Evolutionary conservation across 306 rosid genomes (phyloP), one percentile per base, ranked within the genome.

Genomic region (Prunus padus): DNA sequence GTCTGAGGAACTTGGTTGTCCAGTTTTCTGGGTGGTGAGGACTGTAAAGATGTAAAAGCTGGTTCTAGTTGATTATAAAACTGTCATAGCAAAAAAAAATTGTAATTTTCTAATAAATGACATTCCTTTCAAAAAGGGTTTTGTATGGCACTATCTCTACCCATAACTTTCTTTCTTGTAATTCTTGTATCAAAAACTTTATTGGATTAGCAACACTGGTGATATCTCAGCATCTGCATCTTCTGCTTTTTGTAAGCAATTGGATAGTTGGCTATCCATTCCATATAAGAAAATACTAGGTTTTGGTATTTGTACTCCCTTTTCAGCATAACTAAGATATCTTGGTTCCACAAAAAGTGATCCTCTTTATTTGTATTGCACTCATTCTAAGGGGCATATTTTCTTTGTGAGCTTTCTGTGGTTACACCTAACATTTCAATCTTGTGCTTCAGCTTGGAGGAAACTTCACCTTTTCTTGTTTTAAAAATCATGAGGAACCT

Each of bases 21-120:
- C 84, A 81, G 83, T 79, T 65, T 54, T 72, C 83, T 62, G 84
- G 82, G 90, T 83, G 83, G 71, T 60, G 82, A 82, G 88, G 89
- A 74, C 37, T 93, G 97, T 91, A 91, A 89, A 94, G 95, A 64
- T 88, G 85, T 87, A 86, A 87, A 91, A 83, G 77, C 73, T 88
- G 86, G 87, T 80, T 91, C 88, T 85, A 84, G 82, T 87, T 83
- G 47, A 88, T 82, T 82, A 78, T 70, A 26, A 77, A 84, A 87
- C 83, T 84, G 72, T 69, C 82, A 75, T 77, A 71, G 68, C 71
- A 49, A 81, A 82, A 25, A 16, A 62, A 59, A 79, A 77, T 69
- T 88, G 92, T 90, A 85, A 83, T 85, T 83, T 88, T 77, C 79
- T 72, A 88, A 83, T 83, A 83, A 93, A 80, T 81, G 71, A 11